These are phyloP conservation scores for Cladosporium velox DNA, from an alignment of 2,329 filamentous ascomycete species.

Conservation along the genomic window DNA sequence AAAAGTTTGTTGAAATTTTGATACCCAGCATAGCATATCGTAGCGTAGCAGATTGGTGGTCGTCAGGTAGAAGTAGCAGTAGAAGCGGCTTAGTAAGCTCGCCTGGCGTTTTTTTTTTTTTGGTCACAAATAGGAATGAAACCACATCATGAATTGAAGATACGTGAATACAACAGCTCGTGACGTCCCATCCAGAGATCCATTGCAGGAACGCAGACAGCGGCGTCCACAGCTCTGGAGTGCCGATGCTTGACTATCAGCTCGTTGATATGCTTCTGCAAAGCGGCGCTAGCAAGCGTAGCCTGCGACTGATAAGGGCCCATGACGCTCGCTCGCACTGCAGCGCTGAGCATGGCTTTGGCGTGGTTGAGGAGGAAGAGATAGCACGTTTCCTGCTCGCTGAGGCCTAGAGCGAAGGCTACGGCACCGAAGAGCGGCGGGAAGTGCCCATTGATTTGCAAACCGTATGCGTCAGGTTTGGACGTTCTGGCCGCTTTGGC, in stretches of 20 bases:
- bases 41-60: neutral
- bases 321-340: slow-evolving; percentile 74
- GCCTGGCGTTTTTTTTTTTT: neutral
- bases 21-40: slow-evolving; percentile 21
- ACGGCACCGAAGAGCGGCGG: slow-evolving; percentile 71
- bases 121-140: neutral
- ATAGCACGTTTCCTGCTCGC: slow-evolving; percentile 66
- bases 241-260: slow-evolving; percentile 53
- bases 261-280: slow-evolving; percentile 59
- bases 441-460: slow-evolving; percentile 59
- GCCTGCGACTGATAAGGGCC: slow-evolving; percentile 79
- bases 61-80: neutral
- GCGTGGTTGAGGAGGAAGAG: slow-evolving; percentile 75
- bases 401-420: slow-evolving; percentile 62
- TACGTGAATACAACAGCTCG: slow-evolving; percentile 79
- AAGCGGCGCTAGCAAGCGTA: slow-evolving; percentile 62
- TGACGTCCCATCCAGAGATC: slow-evolving; percentile 83
- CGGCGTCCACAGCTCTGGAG: slow-evolving; percentile 61
- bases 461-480: slow-evolving; percentile 19
- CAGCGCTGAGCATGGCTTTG: slow-evolving; percentile 74
- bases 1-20: slow-evolving; percentile 19
- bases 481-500: slow-evolving; percentile 28
- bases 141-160: slow-evolving; percentile 74
- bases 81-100: neutral
- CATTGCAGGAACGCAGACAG: slow-evolving; percentile 74